Conservation (phyloP, 2,329 filamentous ascomycete genomes). For the Teratosphaeria epicoccoides region DNA sequence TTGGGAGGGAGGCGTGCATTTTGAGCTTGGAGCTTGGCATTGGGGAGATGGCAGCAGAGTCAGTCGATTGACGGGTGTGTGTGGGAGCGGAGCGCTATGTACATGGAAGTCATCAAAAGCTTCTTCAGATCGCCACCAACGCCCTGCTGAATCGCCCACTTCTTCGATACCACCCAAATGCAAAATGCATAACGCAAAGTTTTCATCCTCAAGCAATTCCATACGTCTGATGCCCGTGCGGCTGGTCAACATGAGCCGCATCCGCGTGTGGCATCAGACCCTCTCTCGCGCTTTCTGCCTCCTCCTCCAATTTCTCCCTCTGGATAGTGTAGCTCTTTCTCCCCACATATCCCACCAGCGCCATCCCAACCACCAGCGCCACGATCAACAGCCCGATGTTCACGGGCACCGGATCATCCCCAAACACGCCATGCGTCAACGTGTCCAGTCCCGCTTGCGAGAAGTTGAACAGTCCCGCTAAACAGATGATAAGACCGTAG, state of each 20-base stretch:
- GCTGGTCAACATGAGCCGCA: conserved; percentile 12
- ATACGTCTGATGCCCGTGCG: conserved; percentile 22
- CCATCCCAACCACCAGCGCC: conserved; percentile 53
- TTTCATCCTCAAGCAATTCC: conserved; percentile 13
- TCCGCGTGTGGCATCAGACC: conserved; percentile 27
- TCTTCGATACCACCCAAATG: not conserved
- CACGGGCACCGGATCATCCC: conserved; percentile 63
- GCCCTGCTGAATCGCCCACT: not conserved
- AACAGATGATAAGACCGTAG: conserved; percentile 82
- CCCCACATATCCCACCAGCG: conserved; percentile 57
- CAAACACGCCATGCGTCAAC: conserved; percentile 62
- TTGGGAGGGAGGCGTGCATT: no score
- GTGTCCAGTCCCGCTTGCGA: conserved; percentile 70
- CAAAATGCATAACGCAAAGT: not conserved
- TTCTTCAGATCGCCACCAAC: not conserved
- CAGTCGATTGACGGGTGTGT: not conserved
- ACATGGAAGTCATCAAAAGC: not conserved
- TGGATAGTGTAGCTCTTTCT: conserved; percentile 37
- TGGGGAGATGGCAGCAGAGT: not conserved
- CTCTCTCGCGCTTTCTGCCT: conserved; percentile 35
- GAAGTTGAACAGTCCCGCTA: conserved; percentile 76
- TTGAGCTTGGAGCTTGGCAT: not conserved
- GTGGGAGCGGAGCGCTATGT: not conserved
- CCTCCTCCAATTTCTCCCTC: conserved; percentile 30
- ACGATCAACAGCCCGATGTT: conserved; percentile 56